Conservation (phyloP, 345 rosid species). For the Eucalyptus albens region DNA sequence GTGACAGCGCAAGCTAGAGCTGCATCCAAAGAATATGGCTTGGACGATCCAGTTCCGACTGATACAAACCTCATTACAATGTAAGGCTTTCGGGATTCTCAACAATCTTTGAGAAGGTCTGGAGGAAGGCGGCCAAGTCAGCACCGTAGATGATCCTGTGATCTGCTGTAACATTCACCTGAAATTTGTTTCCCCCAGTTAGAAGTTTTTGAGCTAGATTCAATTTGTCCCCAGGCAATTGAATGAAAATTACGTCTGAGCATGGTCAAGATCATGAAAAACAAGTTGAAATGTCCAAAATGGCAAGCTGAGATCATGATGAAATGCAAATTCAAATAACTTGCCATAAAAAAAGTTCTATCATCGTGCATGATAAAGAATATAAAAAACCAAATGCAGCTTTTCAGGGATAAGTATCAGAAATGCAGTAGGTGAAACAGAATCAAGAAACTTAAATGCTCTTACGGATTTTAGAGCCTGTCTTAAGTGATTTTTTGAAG, state of each 20-base stretch:
- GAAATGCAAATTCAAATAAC: background rate
- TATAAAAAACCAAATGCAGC: background rate
- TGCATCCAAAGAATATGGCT: background rate
- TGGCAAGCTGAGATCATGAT: background rate
- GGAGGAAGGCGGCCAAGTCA: constrained; percentile 88
- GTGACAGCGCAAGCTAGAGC: background rate
- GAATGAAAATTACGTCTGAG: background rate
- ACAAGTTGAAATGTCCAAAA: background rate
- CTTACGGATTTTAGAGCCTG: background rate
- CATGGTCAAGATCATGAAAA: background rate
- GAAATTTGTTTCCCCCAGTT: background rate
- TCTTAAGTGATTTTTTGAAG: background rate
- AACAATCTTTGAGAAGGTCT: constrained; percentile 81
- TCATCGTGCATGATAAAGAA: background rate
- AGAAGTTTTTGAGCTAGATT: background rate
- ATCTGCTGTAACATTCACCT: constrained; percentile 98
- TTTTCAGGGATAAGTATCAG: background rate
- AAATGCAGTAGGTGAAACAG: background rate
- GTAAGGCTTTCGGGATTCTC: constrained; percentile 83
- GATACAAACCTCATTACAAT: constrained; percentile 15
- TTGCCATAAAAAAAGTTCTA: background rate
- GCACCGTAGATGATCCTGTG: constrained; percentile 90
- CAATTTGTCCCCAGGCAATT: background rate
- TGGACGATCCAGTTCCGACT: background rate
- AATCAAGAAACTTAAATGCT: background rate